These are phyloP conservation scores for Colletotrichum camelliae DNA, from an alignment of 2,329 filamentous ascomycete species.

Conservation along the genomic window DNA sequence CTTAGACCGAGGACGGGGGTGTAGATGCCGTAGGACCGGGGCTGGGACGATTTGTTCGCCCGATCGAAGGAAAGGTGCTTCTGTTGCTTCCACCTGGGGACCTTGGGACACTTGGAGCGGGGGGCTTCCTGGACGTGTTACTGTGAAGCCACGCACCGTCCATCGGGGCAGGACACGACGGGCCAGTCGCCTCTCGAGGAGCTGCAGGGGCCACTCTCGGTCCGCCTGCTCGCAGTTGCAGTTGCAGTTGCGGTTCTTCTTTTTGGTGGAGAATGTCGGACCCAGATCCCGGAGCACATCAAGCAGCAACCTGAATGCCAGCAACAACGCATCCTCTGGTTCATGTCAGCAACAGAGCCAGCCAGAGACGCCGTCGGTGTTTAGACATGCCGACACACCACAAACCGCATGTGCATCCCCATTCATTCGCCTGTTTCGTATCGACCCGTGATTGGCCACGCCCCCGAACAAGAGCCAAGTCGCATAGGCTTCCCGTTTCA, in stretches of 20 bases:
- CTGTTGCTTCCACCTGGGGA: background rate
- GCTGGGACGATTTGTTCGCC: conserved; percentile 9
- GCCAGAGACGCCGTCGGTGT: background rate
- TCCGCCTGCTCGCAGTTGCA: background rate
- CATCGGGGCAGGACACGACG: background rate
- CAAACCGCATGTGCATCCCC: background rate
- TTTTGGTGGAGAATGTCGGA: background rate
- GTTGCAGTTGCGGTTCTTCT: background rate
- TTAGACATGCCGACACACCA: background rate
- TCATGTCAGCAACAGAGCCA: background rate
- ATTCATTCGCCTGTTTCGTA: background rate
- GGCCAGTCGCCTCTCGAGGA: background rate
- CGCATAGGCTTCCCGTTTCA: conserved; percentile 16
- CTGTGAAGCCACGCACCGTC: background rate
- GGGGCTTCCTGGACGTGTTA: background rate
- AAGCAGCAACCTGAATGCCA: background rate
- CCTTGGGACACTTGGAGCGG: background rate
- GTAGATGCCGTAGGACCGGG: background rate
- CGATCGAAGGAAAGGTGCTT: background rate
- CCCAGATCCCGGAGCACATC: background rate
- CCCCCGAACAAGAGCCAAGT: background rate
- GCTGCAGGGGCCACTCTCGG: background rate
- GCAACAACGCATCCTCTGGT: background rate
- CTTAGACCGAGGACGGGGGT: background rate
- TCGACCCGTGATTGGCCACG: background rate